Conservation (phyloP, 352 stramenopile genomes). For the Aphanomyces invadans region DNA sequence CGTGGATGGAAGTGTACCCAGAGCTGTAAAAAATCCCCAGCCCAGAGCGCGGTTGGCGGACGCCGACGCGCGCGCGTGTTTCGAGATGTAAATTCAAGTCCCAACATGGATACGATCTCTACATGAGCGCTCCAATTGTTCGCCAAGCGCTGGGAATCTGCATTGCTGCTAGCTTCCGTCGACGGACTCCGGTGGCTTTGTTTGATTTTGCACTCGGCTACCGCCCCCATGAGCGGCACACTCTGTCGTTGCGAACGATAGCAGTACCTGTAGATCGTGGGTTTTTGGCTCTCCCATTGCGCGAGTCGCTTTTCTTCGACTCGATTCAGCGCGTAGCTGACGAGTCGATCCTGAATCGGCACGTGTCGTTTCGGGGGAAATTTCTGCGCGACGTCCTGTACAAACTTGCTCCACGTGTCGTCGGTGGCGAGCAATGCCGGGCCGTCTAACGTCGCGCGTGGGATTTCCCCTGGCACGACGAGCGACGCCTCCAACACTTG, state of each 20-base stretch:
- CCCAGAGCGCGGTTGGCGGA: too few relatives aligned
- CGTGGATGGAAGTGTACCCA: too few relatives aligned
- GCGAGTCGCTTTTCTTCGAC: slow-evolving; percentile 15
- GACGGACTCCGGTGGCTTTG: neutral
- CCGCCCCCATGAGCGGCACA: too few relatives aligned
- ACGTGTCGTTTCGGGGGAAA: slow-evolving; percentile 60
- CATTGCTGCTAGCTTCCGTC: too few relatives aligned
- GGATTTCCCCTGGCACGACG: slow-evolving; percentile 12
- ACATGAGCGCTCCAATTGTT: too few relatives aligned
- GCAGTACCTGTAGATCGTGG: slow-evolving; percentile 17
- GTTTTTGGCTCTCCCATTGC: slow-evolving; percentile 1
- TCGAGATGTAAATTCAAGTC: too few relatives aligned
- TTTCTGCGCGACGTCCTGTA: slow-evolving; percentile 53
- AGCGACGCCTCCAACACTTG: slow-evolving; percentile 9
- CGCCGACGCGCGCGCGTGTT: too few relatives aligned
- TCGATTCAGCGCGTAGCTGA: slow-evolving; percentile 17
- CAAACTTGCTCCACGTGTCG: slow-evolving; percentile 48
- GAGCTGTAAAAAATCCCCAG: too few relatives aligned
- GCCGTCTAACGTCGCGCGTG: slow-evolving; percentile 26
- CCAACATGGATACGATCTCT: too few relatives aligned
- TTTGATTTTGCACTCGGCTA: neutral
- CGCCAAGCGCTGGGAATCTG: too few relatives aligned
- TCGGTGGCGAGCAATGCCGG: slow-evolving; percentile 36
- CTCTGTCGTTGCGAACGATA: too few relatives aligned
- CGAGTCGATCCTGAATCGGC: slow-evolving; percentile 33